These are phyloP conservation scores for Hanseniaspora lindneri DNA, from an alignment of 805 yeast genomes.

Conservation along the genomic window DNA sequence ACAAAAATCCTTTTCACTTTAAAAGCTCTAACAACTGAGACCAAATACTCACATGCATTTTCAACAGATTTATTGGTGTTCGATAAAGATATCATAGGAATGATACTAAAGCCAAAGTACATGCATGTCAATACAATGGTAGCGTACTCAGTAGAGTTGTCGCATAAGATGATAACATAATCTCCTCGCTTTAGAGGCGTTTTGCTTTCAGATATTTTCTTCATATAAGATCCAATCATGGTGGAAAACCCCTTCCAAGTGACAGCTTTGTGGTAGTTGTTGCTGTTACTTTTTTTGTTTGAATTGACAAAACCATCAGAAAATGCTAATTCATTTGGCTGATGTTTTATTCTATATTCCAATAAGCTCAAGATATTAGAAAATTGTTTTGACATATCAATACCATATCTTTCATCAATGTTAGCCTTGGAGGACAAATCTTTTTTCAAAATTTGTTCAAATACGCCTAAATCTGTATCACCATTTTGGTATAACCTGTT, in stretches of 20 bases:
- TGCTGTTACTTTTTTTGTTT: conserved; percentile 27
- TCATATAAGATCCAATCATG: conserved; percentile 62
- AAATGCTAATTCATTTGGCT: conserved; percentile 73
- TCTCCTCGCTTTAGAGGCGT: conserved; percentile 55
- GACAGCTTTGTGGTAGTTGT: conserved; percentile 39
- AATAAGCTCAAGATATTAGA: conserved; percentile 58
- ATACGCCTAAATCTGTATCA: conserved; percentile 14
- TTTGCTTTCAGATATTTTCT: conserved; percentile 56
- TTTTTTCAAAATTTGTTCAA: conserved; percentile 64
- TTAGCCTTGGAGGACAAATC: conserved; percentile 59
- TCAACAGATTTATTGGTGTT: conserved; percentile 40
- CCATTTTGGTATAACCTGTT: not conserved
- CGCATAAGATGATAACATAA: conserved; percentile 66
- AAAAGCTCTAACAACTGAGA: conserved; percentile 56
- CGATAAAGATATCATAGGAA: conserved; percentile 67
- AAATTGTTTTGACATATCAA: conserved; percentile 57
- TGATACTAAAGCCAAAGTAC: conserved; percentile 49
- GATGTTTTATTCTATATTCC: conserved; percentile 62
- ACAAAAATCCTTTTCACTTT: conserved; percentile 61
- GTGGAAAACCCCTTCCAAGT: conserved; percentile 78
- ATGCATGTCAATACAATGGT: conserved; percentile 80
- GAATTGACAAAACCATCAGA: conserved; percentile 30
- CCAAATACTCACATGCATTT: conserved; percentile 62
- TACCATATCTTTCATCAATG: conserved; percentile 63
- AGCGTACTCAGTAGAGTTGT: conserved; percentile 75